A percentile compares a stretch with the other conserved stretches of the same genome.
phyloP scores from a whole-genome alignment of 768 basidiomycete genomes.

The Suillus paluster region DNA sequence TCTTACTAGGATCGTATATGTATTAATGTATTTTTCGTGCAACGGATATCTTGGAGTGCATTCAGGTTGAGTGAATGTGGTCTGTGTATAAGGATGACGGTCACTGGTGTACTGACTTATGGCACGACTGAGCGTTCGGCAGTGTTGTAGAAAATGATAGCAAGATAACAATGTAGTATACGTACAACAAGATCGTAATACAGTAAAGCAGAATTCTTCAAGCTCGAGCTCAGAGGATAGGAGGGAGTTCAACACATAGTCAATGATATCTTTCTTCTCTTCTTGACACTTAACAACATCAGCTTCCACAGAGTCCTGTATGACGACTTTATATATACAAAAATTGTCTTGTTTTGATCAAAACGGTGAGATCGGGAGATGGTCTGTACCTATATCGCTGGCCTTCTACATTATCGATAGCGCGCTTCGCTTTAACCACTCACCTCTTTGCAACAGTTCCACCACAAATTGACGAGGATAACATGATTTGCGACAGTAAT shows the following conservation, averaged over 20 bases:
- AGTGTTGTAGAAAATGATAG: not conserved
- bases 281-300: not conserved
- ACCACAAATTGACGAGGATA: not conserved
- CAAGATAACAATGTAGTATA: not conserved
- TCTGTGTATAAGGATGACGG: not conserved
- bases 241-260: not conserved
- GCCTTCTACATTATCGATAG: not conserved
- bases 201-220: not conserved
- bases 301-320: not conserved
- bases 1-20: not conserved
- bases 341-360: slow-evolving; percentile 3
- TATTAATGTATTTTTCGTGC: not conserved
- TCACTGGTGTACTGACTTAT: not conserved
- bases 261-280: not conserved
- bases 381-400: not conserved
- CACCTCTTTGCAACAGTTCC: not conserved
- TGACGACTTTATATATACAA: not conserved
- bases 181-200: not conserved
- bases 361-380: not conserved
- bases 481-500: slow-evolving; percentile 6
- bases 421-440: not conserved
- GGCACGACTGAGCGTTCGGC: too few species aligned
- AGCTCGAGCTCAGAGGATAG: not conserved
- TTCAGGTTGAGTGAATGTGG: not conserved
- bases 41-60: not conserved